Conservation (phyloP, 305 asterid species). For the Solanum hybrid region DNA sequence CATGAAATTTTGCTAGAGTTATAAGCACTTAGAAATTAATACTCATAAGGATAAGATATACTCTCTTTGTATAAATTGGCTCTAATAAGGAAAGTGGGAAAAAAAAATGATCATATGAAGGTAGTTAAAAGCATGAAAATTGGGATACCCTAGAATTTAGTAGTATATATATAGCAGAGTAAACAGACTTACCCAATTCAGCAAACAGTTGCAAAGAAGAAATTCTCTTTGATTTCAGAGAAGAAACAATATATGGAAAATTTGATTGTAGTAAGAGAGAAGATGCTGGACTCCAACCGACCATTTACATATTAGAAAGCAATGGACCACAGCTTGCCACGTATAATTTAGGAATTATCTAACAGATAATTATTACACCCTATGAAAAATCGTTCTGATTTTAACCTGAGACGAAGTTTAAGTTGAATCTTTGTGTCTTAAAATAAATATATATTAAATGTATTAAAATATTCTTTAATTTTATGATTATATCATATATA, state of each 20-base stretch:
- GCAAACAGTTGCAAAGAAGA: conserved; percentile 14
- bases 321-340: conserved; percentile 51
- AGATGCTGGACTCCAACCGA: conserved; percentile 40
- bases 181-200: not conserved
- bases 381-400: not conserved
- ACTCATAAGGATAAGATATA: not conserved
- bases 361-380: conserved; percentile 9
- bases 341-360: conserved; percentile 27
- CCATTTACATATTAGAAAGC: conserved; percentile 31
- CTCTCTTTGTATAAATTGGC: not conserved
- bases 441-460: not conserved
- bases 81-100: not conserved
- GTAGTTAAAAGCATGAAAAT: not conserved
- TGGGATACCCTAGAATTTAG: not conserved
- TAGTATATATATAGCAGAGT: not conserved
- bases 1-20: not conserved
- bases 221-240: conserved; percentile 26
- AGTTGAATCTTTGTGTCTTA: not conserved
- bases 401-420: not conserved
- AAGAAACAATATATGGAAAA: conserved; percentile 18
- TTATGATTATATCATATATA: too few species aligned
- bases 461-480: not conserved
- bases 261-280: conserved; percentile 6
- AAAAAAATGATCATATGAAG: not conserved
- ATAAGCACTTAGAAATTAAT: not conserved